Percentiles rank a stretch among this genome's conserved stretches.
Conservation (phyloP, 2,329 filamentous ascomycete species). For the Emergomyces pasteurianus region DNA sequence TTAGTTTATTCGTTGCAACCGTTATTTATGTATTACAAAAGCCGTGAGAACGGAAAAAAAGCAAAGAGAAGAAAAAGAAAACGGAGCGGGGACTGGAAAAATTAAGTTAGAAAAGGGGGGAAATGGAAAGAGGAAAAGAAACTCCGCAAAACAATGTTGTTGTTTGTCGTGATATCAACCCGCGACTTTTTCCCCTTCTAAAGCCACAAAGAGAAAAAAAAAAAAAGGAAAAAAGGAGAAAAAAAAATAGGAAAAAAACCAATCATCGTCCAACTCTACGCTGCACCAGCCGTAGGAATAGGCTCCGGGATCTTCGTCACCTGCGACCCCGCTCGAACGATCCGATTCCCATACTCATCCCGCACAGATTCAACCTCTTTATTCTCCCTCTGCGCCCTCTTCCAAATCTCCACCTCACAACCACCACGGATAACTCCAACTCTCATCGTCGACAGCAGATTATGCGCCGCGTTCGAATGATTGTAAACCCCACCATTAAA, state of each 20-base stretch:
- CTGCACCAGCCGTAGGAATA: slow-evolving; percentile 71
- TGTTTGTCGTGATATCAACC: neutral
- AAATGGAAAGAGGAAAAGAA: neutral
- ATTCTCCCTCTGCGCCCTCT: slow-evolving; percentile 71
- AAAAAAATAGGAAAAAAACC: neutral
- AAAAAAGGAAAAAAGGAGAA: neutral
- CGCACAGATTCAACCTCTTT: slow-evolving; percentile 71
- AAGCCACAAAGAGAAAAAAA: slow-evolving; percentile 7
- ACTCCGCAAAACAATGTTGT: neutral
- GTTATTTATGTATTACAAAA: neutral
- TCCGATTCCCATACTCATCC: slow-evolving; percentile 67
- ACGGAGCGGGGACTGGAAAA: too few species aligned
- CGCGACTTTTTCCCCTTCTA: neutral
- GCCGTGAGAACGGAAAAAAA: neutral
- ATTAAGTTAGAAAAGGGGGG: neutral
- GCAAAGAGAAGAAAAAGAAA: neutral
- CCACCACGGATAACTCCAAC: slow-evolving; percentile 77
- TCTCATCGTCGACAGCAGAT: slow-evolving; percentile 76
- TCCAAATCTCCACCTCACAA: slow-evolving; percentile 88
- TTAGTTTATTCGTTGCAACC: neutral
- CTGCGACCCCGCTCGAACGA: slow-evolving; percentile 76
- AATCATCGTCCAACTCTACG: slow-evolving; percentile 32
- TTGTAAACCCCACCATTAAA: slow-evolving; percentile 88
- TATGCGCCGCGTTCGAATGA: slow-evolving; percentile 83
- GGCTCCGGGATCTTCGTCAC: slow-evolving; percentile 73